phyloP scores from a whole-genome alignment of 1,139 yeast species.

The Pichia sp. region DNA sequence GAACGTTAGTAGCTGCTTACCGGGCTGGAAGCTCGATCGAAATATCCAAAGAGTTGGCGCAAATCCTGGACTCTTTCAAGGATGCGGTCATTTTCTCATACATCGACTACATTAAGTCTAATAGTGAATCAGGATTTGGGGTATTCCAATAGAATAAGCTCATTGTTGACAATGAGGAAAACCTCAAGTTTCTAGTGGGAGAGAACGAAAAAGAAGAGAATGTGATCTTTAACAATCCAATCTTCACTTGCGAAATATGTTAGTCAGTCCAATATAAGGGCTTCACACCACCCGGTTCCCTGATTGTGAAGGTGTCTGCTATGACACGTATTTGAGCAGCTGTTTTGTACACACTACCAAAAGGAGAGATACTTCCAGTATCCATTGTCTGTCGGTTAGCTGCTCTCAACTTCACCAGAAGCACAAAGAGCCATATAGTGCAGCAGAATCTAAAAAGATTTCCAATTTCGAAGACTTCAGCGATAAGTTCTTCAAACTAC shows the following conservation, averaged over 20 bases:
- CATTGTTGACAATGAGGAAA: constrained; percentile 16
- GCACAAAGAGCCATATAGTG: constrained; percentile 10
- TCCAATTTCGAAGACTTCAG: constrained; percentile 31
- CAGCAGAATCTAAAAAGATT: constrained; percentile 8
- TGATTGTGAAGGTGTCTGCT: constrained; percentile 50
- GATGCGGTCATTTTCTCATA: constrained; percentile 45
- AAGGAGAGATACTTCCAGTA: constrained; percentile 48
- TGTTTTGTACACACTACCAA: constrained; percentile 45
- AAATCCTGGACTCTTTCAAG: constrained; percentile 37
- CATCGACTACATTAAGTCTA: constrained; percentile 42
- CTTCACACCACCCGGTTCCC: constrained; percentile 39
- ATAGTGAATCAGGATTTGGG: constrained; percentile 23
- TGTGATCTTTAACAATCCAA: constrained; percentile 35
- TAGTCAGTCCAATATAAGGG: constrained; percentile 49
- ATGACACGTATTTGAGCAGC: constrained; percentile 45
- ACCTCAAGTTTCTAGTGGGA: constrained; percentile 20
- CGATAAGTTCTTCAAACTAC: constrained; percentile 36
- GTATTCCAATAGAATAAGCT: constrained; percentile 17
- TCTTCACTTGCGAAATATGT: constrained; percentile 58
- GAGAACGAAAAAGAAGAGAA: constrained; percentile 28
- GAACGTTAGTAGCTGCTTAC: constrained; percentile 28
- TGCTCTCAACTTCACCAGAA: constrained; percentile 36
- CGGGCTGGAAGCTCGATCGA: constrained; percentile 16
- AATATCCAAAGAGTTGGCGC: constrained; percentile 26
- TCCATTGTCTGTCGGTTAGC: constrained; percentile 58